phyloP scores from a whole-genome alignment of 2,329 filamentous ascomycete genomes.

The Cladosporium sphaerospermum region DNA sequence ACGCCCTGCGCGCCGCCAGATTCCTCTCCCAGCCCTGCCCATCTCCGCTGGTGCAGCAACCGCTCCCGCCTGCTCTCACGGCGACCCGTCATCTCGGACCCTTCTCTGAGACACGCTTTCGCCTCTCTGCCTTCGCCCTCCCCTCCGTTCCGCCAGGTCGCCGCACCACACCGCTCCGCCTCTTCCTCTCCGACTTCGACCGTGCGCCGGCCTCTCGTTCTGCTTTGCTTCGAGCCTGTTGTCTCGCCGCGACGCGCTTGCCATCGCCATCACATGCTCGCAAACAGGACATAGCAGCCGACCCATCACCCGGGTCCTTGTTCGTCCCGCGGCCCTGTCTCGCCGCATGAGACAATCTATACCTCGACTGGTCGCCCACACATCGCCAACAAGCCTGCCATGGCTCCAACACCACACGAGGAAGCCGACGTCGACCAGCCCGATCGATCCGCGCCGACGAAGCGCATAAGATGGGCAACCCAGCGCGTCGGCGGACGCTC shows the following conservation, averaged over 20 bases:
- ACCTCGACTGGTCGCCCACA: not conserved
- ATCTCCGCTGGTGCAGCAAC: not conserved
- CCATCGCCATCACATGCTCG: conserved; percentile 3
- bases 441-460: conserved; percentile 35
- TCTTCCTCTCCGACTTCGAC: not conserved
- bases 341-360: conserved; percentile 15
- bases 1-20: not conserved
- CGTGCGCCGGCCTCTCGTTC: not conserved
- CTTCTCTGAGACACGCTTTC: not conserved
- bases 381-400: not conserved
- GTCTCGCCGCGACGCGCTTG: conserved; percentile 1
- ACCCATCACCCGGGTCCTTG: not conserved
- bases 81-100: not conserved
- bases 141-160: not conserved
- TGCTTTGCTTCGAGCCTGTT: no score
- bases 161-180: not conserved
- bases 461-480: conserved; percentile 93
- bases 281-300: conserved; percentile 1
- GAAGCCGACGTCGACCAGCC: not conserved
- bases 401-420: conserved; percentile 4
- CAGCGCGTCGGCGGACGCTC: conserved; percentile 72
- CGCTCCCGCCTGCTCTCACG: not conserved
- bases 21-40: conserved; percentile 1
- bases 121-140: not conserved
- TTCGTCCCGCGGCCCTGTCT: conserved; percentile 12